A percentile compares a stretch with the other conserved stretches of the same genome.
These are phyloP conservation scores for Cyberlindnera maclurae DNA, from an alignment of 805 yeast genomes.

Conservation along the genomic window DNA sequence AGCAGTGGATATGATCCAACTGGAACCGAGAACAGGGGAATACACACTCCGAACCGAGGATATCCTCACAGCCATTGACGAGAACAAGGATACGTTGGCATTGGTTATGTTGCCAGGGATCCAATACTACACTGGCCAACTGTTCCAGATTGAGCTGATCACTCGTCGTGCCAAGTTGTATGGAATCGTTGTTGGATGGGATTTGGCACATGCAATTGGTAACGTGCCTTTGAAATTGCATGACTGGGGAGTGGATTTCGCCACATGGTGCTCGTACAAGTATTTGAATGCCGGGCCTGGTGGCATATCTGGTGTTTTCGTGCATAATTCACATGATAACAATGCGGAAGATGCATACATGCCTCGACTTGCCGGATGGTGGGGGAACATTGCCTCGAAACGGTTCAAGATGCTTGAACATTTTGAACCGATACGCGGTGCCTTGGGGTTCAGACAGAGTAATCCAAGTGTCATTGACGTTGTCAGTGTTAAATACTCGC, in stretches of 20 bases:
- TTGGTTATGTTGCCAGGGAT: constrained; percentile 79
- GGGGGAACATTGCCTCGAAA: constrained; percentile 74
- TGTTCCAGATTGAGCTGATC: constrained; percentile 66
- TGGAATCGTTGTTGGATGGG: constrained; percentile 78
- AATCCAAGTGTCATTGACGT: constrained; percentile 87
- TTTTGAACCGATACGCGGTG: constrained; percentile 79
- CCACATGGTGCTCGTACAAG: constrained; percentile 91
- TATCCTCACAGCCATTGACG: constrained; percentile 49
- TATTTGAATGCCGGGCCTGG: constrained; percentile 93
- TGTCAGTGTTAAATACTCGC: constrained; percentile 60
- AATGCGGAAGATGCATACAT: constrained; percentile 26
- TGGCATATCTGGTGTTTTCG: constrained; percentile 79
- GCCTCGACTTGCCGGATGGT: constrained; percentile 92
- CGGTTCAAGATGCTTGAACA: constrained; percentile 75
- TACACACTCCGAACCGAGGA: constrained; percentile 54
- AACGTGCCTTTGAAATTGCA: constrained; percentile 73
- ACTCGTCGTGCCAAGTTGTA: constrained; percentile 51
- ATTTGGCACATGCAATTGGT: constrained; percentile 91
- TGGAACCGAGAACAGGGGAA: constrained; percentile 54
- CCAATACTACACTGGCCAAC: constrained; percentile 90
- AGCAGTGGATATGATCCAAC: constrained; percentile 49
- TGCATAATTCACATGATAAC: constrained; percentile 45
- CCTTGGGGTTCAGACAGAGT: constrained; percentile 82
- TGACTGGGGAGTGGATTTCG: constrained; percentile 90
- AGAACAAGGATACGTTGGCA: constrained; percentile 55